Conservation (phyloP, 345 rosid genomes). For the Eutrema yunnanense region DNA sequence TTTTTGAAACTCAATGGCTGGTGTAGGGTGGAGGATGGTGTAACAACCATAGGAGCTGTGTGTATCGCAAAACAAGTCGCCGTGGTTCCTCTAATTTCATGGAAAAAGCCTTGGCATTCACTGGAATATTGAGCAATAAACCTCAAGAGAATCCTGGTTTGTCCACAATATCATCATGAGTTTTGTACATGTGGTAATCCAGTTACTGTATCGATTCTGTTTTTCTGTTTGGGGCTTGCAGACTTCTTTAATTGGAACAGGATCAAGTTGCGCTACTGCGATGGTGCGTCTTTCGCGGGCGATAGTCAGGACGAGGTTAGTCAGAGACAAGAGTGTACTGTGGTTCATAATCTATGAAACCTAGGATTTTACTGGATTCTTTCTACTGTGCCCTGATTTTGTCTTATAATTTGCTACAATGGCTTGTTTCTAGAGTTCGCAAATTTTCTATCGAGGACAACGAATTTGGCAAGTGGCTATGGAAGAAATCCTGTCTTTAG, state of each 20-base stretch:
- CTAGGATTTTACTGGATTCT: not conserved
- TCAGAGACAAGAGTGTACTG: not conserved
- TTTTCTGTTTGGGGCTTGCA: conserved; percentile 25
- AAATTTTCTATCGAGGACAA: conserved; percentile 75
- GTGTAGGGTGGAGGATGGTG: conserved; percentile 97
- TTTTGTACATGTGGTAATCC: not conserved
- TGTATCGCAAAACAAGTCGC: conserved; percentile 59
- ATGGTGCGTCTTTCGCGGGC: conserved; percentile 95
- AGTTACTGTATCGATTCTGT: not conserved
- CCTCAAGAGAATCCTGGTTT: conserved; percentile 79
- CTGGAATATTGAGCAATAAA: conserved; percentile 77
- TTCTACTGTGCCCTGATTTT: not conserved
- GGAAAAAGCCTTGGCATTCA: conserved; percentile 62
- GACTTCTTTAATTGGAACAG: conserved; percentile 97
- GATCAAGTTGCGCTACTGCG: conserved; percentile 81
- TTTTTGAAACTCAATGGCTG: not conserved
- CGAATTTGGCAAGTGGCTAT: conserved; percentile 77
- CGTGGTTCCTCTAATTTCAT: conserved; percentile 79
- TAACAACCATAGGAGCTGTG: conserved; percentile 47
- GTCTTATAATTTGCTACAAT: not conserved
- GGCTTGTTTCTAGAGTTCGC: conserved; percentile 31
- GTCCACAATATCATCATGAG: not conserved
- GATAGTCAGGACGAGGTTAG: conserved; percentile 65
- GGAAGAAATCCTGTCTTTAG: conserved; percentile 57
- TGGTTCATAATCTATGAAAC: not conserved